Base-by-base conservation (phyloP, 2,329 filamentous ascomycete species). In the Pyrenophora graminea region DNA sequence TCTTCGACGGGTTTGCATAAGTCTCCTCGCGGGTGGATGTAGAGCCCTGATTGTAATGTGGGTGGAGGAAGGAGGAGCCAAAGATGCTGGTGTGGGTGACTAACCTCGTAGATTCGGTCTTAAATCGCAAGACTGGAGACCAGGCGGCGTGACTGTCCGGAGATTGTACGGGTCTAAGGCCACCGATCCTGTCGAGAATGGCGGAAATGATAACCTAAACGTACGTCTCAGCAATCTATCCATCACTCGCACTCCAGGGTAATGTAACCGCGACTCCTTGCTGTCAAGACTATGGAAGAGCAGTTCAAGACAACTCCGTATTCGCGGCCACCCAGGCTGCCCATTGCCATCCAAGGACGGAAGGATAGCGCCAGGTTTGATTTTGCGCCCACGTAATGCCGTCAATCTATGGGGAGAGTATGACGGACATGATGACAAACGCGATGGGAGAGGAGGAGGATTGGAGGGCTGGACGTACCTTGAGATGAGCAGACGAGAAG, bases 361-460 rank as follows among this genome's bases (percentile, higher is more conserved):
- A 15, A 49, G 27, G 46, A 43, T 44, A 34, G n/a, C 23, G 8
- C 30, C 44, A 25, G 17, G 10, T 49, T 51, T 51, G n/a, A 13
- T 51, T 17, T 50, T 46, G 42, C 48, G 31, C 15, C 15, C 15
- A 25, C 12, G 3, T 18, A 21, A 12, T 3, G 17, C 42, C 31
- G 25, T 9, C 18, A 34, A 36, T 10, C 31, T 41, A 51, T 38
- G 18, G 15, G n/a, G 38, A 32, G 37, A 46, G 32, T 21, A 41
- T n/a, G 18, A 4, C n/a, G 31, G 13, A 12, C 13, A 12, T 1
- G 8, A n/a, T 4, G 1, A 8, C 5, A 17, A 13, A 10, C 42
- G 41, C 48, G 4, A 15, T 27, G 25, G n/a, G 13, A n/a, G 13
- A 4, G 13, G n/a, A 19, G 15, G 15, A 18, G 12, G n/a, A 15